Evolutionary conservation across 1,284 basidiomycete species (phyloP).

Genomic region (Trichosporon inkin): DNA sequence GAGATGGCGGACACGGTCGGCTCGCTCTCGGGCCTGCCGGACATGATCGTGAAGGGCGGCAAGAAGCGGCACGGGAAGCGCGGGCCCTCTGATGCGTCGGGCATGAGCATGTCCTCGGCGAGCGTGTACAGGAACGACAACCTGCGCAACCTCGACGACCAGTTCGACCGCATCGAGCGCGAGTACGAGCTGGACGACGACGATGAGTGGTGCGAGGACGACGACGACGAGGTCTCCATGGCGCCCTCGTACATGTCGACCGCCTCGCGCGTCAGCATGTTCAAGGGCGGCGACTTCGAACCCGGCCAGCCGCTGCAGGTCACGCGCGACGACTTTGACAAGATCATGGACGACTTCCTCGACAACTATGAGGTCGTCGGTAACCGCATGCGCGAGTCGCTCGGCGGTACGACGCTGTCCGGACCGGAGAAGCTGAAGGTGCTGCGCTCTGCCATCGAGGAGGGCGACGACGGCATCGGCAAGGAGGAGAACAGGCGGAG

Average conservation of each 20-base stretch:
- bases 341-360: slow-evolving; percentile 91
- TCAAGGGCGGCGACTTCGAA: slow-evolving; percentile 14
- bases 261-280: slow-evolving; percentile 31
- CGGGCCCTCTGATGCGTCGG: slow-evolving; percentile 70
- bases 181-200: slow-evolving; percentile 65
- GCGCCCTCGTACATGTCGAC: slow-evolving; percentile 37
- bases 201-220: slow-evolving; percentile 52
- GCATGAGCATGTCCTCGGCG: slow-evolving; percentile 94
- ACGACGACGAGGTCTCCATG: slow-evolving; percentile 46
- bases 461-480: slow-evolving; percentile 51
- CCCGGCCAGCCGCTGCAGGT: slow-evolving; percentile 57
- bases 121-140: slow-evolving; percentile 92
- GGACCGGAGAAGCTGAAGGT: slow-evolving; percentile 73
- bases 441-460: slow-evolving; percentile 71
- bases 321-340: slow-evolving; percentile 79
- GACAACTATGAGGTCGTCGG: slow-evolving; percentile 89
- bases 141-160: slow-evolving; percentile 81
- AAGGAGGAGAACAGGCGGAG: slow-evolving; percentile 57
- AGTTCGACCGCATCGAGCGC: slow-evolving; percentile 80
- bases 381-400: slow-evolving; percentile 68
- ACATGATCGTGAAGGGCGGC: slow-evolving; percentile 62
- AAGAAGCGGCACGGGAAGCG: slow-evolving; percentile 67
- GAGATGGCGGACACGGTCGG: slow-evolving; percentile 79
- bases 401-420: slow-evolving; percentile 60
- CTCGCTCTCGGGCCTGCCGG: slow-evolving; percentile 59